Evolutionary conservation across 2,329 filamentous ascomycete species (phyloP), one percentile per base, ranked within the genome.

Genomic region (Ceratocystis ficicola): DNA sequence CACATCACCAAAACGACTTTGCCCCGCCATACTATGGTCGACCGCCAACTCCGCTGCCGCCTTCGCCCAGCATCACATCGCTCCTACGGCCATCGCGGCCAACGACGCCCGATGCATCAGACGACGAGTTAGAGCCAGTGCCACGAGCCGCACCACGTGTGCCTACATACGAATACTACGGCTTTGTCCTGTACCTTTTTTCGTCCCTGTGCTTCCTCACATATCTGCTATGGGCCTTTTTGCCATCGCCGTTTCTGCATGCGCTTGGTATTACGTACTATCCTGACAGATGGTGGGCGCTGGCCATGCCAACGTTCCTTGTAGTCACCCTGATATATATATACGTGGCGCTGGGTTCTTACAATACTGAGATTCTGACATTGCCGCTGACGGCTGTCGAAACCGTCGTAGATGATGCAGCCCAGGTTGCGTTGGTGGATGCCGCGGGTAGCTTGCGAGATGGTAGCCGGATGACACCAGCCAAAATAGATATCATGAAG

Each of bases 161-260:
- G 1, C 94, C 94, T n/a, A 99, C 94, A 0, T 97, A 99, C 78
- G 94, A 99, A 74, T 99, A 97, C 83, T 97, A 97, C 75, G 94
- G 94, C 74, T 99, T 99, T 77, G 93, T 95, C 65, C 83, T 99
- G 62, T 97, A 99, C 77, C 82, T 99, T 48, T 90, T 93, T 73
- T 92, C 88, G 69, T 90, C 87, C 25, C 79, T 94, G 63, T 85
- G 85, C 1, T 97, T 97, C 74, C 79, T 88, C 73, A 80, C 83
- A 72, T 88, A 84, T 74, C 77, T 86, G 15, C 78, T 86, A 10
- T 96, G 92, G 94, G 88, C 88, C 15, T 97, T 94, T 76, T 85
- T 97, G 5, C 94, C 94, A 0, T 90, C 88, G 28, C 91, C 92
- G 0, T 91, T 97, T 74, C 81, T 99, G 55, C 91, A 96, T 74